phyloP scores from a whole-genome alignment of 2,329 filamentous ascomycete genomes.

The Lasiodiplodia sp. region DNA sequence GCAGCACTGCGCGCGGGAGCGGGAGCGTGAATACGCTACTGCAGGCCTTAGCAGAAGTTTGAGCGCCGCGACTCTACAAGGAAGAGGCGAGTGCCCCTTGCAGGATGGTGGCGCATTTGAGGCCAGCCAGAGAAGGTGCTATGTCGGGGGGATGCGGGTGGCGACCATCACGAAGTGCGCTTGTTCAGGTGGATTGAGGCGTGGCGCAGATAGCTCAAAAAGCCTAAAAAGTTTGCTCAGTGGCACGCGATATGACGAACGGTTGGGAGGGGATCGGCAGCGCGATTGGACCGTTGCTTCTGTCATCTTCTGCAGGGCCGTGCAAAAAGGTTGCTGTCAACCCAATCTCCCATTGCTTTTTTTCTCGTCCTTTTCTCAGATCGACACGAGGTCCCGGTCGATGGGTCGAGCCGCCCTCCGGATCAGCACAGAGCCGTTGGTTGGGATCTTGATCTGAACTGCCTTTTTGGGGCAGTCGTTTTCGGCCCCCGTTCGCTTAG shows the following conservation, averaged over 20 bases:
- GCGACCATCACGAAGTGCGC: conserved; percentile 19
- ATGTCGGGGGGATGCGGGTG: background rate
- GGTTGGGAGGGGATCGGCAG: background rate
- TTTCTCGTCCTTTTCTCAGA: background rate
- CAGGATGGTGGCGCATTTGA: conserved; percentile 2
- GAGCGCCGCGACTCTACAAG: background rate
- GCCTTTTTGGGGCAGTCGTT: conserved; percentile 7
- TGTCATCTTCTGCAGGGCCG: conserved; percentile 5
- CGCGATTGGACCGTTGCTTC: background rate
- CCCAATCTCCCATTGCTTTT: conserved; percentile 2
- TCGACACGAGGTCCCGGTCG: background rate
- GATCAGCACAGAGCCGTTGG: background rate
- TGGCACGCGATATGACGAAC: conserved; percentile 8
- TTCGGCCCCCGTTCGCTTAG: conserved; percentile 1
- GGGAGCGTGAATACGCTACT: background rate
- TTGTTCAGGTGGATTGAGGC: background rate
- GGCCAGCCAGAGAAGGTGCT: background rate
- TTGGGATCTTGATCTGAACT: conserved; percentile 18
- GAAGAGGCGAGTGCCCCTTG: conserved; percentile 6
- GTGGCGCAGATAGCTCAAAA: background rate
- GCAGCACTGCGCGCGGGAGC: background rate
- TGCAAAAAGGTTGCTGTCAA: background rate
- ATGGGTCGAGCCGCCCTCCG: conserved; percentile 23
- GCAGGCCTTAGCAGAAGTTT: conserved; percentile 4
- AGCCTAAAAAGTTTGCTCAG: background rate